A percentile compares a stretch with the other conserved stretches of the same genome.
Conservation (phyloP, 1,284 basidiomycete species). For the Papiliotrema flavescens region DNA sequence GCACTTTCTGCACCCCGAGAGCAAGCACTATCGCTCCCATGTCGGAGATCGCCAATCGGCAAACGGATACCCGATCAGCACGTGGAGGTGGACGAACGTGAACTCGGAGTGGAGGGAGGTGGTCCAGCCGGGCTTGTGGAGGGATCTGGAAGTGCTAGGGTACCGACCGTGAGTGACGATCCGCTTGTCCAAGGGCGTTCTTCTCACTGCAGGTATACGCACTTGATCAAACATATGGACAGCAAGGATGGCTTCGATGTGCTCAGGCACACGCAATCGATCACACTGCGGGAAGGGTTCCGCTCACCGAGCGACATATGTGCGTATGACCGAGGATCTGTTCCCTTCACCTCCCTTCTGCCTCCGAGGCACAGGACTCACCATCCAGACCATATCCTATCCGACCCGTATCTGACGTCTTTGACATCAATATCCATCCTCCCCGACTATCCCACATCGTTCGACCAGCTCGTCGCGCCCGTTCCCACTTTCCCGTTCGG, state of each 20-base stretch:
- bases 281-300: slow-evolving; percentile 27
- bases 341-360: too few relatives aligned
- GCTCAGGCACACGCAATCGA: slow-evolving; percentile 11
- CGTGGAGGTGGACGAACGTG: slow-evolving; percentile 29
- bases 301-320: slow-evolving; percentile 20
- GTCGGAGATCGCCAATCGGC: slow-evolving; percentile 24
- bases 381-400: slow-evolving; percentile 22
- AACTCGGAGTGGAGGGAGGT: slow-evolving; percentile 28
- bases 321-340: too few relatives aligned
- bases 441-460: slow-evolving; percentile 21
- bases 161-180: slow-evolving; percentile 14
- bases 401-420: slow-evolving; percentile 14
- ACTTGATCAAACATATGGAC: background rate
- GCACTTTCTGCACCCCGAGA: slow-evolving; percentile 21
- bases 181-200: background rate
- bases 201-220: background rate
- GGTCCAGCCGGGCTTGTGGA: slow-evolving; percentile 20
- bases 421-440: slow-evolving; percentile 26
- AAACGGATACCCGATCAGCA: slow-evolving; percentile 31
- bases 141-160: slow-evolving; percentile 14
- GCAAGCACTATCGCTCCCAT: slow-evolving; percentile 26
- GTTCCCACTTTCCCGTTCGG: slow-evolving; percentile 26
- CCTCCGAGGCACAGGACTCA: background rate
- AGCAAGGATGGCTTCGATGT: slow-evolving; percentile 12
- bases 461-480: slow-evolving; percentile 13